These are phyloP conservation scores for Ramularia collo-cygni DNA, from an alignment of 2,329 filamentous ascomycete genomes.

Conservation along the genomic window DNA sequence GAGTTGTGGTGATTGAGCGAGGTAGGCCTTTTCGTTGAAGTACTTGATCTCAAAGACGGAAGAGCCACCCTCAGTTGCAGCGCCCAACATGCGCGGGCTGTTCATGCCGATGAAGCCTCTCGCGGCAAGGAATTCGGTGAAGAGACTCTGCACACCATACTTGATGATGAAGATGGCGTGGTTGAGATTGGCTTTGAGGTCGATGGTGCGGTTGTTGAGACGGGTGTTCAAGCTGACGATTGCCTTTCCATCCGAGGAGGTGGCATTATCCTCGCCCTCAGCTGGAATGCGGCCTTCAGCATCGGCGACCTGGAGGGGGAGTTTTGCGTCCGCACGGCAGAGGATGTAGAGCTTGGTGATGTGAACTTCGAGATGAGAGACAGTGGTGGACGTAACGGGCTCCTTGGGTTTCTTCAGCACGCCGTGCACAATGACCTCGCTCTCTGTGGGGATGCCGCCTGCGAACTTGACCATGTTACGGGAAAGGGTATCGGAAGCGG, in stretches of 20 bases:
- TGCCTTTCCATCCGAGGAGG: slow-evolving; percentile 48
- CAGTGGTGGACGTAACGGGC: slow-evolving; percentile 78
- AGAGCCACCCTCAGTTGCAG: slow-evolving; percentile 84
- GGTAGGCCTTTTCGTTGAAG: slow-evolving; percentile 74
- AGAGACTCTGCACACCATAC: slow-evolving; percentile 60
- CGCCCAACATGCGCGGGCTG: slow-evolving; percentile 80
- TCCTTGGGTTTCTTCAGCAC: slow-evolving; percentile 74
- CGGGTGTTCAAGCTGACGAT: slow-evolving; percentile 76
- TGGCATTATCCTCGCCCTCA: slow-evolving; percentile 42
- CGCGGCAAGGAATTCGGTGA: slow-evolving; percentile 69
- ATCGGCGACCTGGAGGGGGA: slow-evolving; percentile 54
- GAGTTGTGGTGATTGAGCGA: slow-evolving; percentile 76
- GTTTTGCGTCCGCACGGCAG: slow-evolving; percentile 53
- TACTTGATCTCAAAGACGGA: slow-evolving; percentile 89
- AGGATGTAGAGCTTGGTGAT: slow-evolving; percentile 78
- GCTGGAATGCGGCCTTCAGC: slow-evolving; percentile 44
- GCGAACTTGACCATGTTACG: slow-evolving; percentile 96
- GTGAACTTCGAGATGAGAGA: slow-evolving; percentile 78
- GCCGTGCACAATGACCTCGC: slow-evolving; percentile 71
- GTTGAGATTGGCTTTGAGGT: slow-evolving; percentile 85
- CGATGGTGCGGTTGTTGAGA: slow-evolving; percentile 86
- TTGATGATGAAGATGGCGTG: slow-evolving; percentile 75
- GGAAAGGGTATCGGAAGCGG: slow-evolving; percentile 53
- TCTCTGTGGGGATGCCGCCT: slow-evolving; percentile 67
- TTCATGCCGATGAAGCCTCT: slow-evolving; percentile 77